These are phyloP conservation scores for Phytophthora ramorum DNA, from an alignment of 352 stramenopile species.

Conservation along the genomic window DNA sequence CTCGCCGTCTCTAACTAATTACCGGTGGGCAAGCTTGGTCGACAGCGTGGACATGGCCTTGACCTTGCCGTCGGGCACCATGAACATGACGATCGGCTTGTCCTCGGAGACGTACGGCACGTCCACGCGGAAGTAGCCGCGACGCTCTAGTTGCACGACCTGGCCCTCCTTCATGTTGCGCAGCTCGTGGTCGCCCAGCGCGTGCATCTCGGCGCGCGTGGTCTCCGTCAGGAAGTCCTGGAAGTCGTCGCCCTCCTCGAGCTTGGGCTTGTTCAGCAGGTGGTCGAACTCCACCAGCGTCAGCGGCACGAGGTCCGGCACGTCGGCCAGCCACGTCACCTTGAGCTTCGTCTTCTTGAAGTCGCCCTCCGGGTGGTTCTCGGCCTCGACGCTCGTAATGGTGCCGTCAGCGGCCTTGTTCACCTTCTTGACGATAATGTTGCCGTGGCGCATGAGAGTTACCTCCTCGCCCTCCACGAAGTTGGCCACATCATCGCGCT, in stretches of 20 bases:
- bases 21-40: conserved; percentile 87
- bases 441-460: conserved; percentile 98
- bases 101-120: conserved; percentile 77
- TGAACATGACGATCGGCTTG: conserved; percentile 97
- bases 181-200: conserved; percentile 95
- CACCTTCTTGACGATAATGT: conserved; percentile 87
- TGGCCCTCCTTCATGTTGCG: conserved; percentile 95
- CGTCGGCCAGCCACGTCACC: conserved; percentile 95
- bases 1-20: conserved; percentile 31
- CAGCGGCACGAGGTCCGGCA: conserved; percentile 88
- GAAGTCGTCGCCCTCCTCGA: conserved; percentile 99
- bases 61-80: conserved; percentile 98
- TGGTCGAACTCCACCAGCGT: conserved; percentile 98
- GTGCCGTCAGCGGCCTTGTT: conserved; percentile 58
- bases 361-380: conserved; percentile 85
- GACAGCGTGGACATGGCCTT: conserved; percentile 90
- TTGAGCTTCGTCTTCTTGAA: conserved; percentile 98
- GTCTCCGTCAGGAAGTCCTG: conserved; percentile 97
- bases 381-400: conserved; percentile 71
- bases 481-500: conserved; percentile 94
- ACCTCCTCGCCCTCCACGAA: conserved; percentile 97
- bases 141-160: conserved; percentile 98
- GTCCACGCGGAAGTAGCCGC: conserved; percentile 97
- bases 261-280: conserved; percentile 98
- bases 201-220: conserved; percentile 93